Evolutionary conservation across 176 grass and related monocot species (phyloP), one percentile per base, ranked within the genome.

Genomic region (Miscanthus lutarioriparius): DNA sequence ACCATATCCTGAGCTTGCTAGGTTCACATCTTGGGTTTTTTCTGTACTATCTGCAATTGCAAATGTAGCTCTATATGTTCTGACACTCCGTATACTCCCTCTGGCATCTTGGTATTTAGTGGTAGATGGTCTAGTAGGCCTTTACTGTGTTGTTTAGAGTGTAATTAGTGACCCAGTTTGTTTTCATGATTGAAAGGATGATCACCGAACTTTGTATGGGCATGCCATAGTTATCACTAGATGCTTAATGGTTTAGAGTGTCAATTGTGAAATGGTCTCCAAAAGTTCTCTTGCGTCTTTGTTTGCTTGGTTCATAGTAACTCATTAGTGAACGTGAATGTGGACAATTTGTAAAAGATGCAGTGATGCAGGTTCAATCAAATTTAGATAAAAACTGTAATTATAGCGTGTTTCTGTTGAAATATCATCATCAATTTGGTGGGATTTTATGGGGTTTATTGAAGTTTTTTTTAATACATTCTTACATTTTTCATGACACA

Each of bases 401-500:
- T 64, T 23, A 76, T 67, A 33, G 10, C 16, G 2, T n/a, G 8
- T 74, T 81, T 70, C 2, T n/a, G 70, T 77, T 77, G 40, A 77
- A 75, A 32, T n/a, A 81, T 13, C 41, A 54, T 32, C 63, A 86
- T 63, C 4, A 7, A 26, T 88, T 58, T 80, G 68, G 35, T 79
- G 45, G 81, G 35, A 26, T 51, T 83, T 49, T 5, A 11, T 35
- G 40, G 38, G 40, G 23, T 43, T 72, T 47, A 9, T 49, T 28
- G 26, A 28, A 48, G 23, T 74, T 30, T 32, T 47, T 44, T 72
- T 35, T 82, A 6, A 47, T 77, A 40, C 19, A 16, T 11, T 38
- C 23, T 33, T 56, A 82, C 33, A 70, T 39, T 49, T 77, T 25
- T 30, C 67, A 37, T 84, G 30, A 86, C 56, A 83, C 88, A 98